Conservation (phyloP, 164 flowering plant species). For the Echeveria elegans region DNA sequence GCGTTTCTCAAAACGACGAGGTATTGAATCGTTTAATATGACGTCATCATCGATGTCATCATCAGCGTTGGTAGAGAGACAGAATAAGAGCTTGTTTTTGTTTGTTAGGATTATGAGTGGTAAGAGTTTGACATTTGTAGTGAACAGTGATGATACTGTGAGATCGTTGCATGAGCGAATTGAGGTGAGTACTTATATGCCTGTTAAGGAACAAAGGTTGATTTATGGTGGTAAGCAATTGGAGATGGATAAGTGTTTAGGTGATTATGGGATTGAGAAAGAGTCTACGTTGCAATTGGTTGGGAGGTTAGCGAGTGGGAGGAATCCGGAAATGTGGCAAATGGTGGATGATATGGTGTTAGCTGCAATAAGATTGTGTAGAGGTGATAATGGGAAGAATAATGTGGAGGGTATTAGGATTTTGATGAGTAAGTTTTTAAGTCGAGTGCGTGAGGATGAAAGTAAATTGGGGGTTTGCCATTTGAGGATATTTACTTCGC, state of each 20-base stretch:
- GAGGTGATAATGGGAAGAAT: conserved; percentile 11
- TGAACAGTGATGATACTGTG: conserved; percentile 46
- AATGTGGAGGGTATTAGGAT: conserved; percentile 13
- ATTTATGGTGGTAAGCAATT: conserved; percentile 71
- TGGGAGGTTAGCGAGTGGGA: conserved; percentile 70
- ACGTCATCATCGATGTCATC: background rate
- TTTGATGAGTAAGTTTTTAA: conserved; percentile 30
- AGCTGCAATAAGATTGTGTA: conserved; percentile 22
- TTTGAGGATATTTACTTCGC: conserved; percentile 42
- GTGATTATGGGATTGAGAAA: conserved; percentile 40
- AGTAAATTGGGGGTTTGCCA: conserved; percentile 27
- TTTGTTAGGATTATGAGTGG: conserved; percentile 54
- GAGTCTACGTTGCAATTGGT: conserved; percentile 67
- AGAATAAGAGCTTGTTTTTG: conserved; percentile 16
- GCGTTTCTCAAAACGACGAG: background rate
- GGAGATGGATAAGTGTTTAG: conserved; percentile 44
- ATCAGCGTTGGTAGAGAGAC: conserved; percentile 13
- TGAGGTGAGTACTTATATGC: conserved; percentile 42
- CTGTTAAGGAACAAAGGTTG: conserved; percentile 57
- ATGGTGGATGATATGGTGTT: conserved; percentile 38
- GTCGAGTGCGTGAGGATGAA: conserved; percentile 23
- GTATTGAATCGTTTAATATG: background rate
- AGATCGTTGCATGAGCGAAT: conserved; percentile 54
- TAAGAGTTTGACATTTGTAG: conserved; percentile 48
- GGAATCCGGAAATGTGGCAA: conserved; percentile 59